A percentile compares a stretch with the other conserved stretches of the same genome.
phyloP scores from a whole-genome alignment of 163 green algal genomes.

The Scenedesmus sp. region DNA sequence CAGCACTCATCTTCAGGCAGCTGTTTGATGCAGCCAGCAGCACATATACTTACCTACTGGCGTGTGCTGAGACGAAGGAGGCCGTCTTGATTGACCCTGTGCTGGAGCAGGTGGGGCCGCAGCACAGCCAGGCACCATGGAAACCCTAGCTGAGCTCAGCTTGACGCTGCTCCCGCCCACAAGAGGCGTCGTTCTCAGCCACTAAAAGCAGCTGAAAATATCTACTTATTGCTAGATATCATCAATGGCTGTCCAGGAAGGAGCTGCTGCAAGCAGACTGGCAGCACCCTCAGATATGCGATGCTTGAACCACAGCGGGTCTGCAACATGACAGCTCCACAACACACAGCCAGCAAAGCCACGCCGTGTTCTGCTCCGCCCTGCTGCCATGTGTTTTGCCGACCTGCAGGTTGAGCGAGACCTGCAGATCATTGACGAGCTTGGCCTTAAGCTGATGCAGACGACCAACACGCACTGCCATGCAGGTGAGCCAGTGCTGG shows the following conservation, averaged over 20 bases:
- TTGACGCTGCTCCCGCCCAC: neutral
- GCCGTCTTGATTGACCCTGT: slow-evolving; percentile 80
- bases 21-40: slow-evolving; percentile 68
- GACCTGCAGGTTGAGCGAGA: slow-evolving; percentile 67
- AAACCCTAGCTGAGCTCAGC: neutral
- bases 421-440: slow-evolving; percentile 65
- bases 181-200: neutral
- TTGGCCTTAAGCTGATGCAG: slow-evolving; percentile 69
- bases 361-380: neutral
- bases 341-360: too few species aligned
- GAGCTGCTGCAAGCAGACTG: too few species aligned
- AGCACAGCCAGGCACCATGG: neutral
- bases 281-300: too few species aligned
- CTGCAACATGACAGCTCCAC: neutral
- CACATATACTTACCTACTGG: slow-evolving; percentile 79
- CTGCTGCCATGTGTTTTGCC: neutral
- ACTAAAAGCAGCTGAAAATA: neutral
- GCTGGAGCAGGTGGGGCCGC: slow-evolving; percentile 53
- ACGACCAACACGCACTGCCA: slow-evolving; percentile 78
- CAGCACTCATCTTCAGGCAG: slow-evolving; percentile 70
- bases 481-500: neutral
- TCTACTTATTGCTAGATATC: too few species aligned
- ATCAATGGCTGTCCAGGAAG: too few species aligned
- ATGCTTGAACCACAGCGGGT: too few species aligned
- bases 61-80: slow-evolving; percentile 52